Percentiles rank a stretch among this genome's conserved stretches.
Evolutionary conservation across 805 yeast species (phyloP).

Genomic region (Scheffersomyces ergatensis): DNA sequence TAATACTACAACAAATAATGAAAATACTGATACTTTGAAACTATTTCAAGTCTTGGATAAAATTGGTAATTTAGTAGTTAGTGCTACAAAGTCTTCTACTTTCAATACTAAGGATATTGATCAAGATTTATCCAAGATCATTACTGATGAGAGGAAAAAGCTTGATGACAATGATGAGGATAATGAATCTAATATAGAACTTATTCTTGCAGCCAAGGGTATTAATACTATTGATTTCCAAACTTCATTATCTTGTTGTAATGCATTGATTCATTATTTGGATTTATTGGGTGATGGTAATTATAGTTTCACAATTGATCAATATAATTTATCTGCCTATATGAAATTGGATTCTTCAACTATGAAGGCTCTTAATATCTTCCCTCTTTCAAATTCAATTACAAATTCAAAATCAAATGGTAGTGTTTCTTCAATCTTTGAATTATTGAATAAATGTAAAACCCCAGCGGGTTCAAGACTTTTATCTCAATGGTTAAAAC

Average conservation of each 20-base stretch:
- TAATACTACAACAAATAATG: background rate
- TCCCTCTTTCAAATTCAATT: slow-evolving; percentile 48
- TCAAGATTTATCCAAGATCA: slow-evolving; percentile 71
- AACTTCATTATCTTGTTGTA: slow-evolving; percentile 58
- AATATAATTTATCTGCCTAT: slow-evolving; percentile 71
- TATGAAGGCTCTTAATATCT: slow-evolving; percentile 79
- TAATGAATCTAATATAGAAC: slow-evolving; percentile 29
- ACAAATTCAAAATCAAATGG: slow-evolving; percentile 16
- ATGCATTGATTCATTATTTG: slow-evolving; percentile 69
- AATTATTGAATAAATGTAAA: slow-evolving; percentile 83
- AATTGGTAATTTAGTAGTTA: slow-evolving; percentile 72
- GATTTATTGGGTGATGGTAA: slow-evolving; percentile 58
- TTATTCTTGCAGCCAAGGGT: slow-evolving; percentile 55
- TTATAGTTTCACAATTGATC: slow-evolving; percentile 55
- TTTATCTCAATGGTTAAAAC: slow-evolving; percentile 92
- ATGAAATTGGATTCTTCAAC: slow-evolving; percentile 94
- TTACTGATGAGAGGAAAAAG: slow-evolving; percentile 37
- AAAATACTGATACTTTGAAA: slow-evolving; percentile 53
- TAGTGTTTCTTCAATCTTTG: slow-evolving; percentile 58
- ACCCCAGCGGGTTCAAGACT: slow-evolving; percentile 86
- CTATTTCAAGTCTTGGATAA: slow-evolving; percentile 65
- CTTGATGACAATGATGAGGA: slow-evolving; percentile 18
- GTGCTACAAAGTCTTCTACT: slow-evolving; percentile 54
- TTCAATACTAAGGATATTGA: slow-evolving; percentile 71
- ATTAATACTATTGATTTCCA: slow-evolving; percentile 42